Conservation (phyloP, 2,329 filamentous ascomycete species). For the Venturia asperata region DNA sequence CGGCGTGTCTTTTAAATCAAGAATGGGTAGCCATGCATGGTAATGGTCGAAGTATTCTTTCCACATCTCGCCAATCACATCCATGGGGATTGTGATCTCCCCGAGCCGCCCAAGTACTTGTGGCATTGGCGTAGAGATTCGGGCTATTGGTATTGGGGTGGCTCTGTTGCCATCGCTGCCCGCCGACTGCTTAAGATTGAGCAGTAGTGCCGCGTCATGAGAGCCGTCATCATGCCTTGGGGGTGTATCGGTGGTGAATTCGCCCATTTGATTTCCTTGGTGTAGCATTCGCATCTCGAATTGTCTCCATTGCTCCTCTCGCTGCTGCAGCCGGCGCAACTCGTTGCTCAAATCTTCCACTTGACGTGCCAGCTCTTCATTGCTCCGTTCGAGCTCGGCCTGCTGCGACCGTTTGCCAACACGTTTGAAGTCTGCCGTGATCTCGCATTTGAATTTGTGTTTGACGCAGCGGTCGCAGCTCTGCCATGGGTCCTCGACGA, state of each 20-base stretch:
- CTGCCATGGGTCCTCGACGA: conserved; percentile 71
- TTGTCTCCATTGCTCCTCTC: neutral
- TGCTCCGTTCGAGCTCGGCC: conserved; percentile 60
- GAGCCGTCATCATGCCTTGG: conserved; percentile 39
- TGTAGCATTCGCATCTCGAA: conserved; percentile 9
- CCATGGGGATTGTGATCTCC: conserved; percentile 36
- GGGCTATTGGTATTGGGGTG: conserved; percentile 28
- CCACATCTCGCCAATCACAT: conserved; percentile 52
- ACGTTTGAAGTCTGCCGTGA: conserved; percentile 82
- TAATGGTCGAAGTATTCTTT: conserved; percentile 68
- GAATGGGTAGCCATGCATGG: conserved; percentile 70
- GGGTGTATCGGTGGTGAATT: conserved; percentile 12
- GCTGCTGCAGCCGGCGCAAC: conserved; percentile 25
- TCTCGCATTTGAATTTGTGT: conserved; percentile 74
- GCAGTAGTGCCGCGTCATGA: conserved; percentile 59
- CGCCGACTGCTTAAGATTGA: conserved; percentile 53
- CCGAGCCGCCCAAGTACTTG: conserved; percentile 49
- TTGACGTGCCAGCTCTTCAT: conserved; percentile 53
- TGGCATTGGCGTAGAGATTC: conserved; percentile 33
- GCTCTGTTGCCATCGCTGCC: conserved; percentile 15
- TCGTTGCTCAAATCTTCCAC: conserved; percentile 45
- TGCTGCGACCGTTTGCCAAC: conserved; percentile 76
- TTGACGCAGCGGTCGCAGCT: conserved; percentile 72
- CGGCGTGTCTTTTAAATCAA: conserved; percentile 60
- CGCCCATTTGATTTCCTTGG: conserved; percentile 14